phyloP scores from a whole-genome alignment of 192 early-diverging fungal species.

The Mortierella antarctica region DNA sequence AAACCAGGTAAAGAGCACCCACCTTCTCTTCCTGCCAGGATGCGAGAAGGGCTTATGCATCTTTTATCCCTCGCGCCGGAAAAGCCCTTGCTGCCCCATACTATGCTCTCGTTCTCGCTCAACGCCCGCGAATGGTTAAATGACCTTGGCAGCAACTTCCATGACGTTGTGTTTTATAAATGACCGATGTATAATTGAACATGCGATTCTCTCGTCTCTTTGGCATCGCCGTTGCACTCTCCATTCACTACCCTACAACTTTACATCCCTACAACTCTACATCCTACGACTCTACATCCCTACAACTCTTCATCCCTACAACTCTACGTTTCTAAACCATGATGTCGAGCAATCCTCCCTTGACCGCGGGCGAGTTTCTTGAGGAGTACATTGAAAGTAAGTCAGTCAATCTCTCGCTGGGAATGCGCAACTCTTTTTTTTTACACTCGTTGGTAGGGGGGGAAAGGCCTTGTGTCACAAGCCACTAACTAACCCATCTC shows the following conservation, averaged over 20 bases:
- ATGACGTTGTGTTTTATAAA: background rate
- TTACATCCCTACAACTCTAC: background rate
- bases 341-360: constrained; percentile 30
- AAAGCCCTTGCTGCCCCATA: too few species aligned
- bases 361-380: constrained; percentile 60
- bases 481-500: background rate
- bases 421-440: constrained; percentile 6
- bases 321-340: background rate
- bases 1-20: too few species aligned
- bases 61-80: too few species aligned
- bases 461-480: background rate
- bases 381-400: constrained; percentile 69
- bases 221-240: too few species aligned
- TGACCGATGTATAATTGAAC: background rate
- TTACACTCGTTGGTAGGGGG: background rate
- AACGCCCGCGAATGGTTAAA: too few species aligned
- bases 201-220: background rate
- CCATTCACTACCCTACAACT: too few species aligned
- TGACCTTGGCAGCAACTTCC: too few species aligned
- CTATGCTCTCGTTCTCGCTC: too few species aligned
- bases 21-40: too few species aligned
- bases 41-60: too few species aligned
- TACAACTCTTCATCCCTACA: background rate
- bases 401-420: constrained; percentile 3
- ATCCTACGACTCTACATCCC: background rate